Percentiles rank a stretch among this genome's conserved stretches.
Conservation (phyloP, 2,329 filamentous ascomycete genomes). For the Albifimbria verrucaria region DNA sequence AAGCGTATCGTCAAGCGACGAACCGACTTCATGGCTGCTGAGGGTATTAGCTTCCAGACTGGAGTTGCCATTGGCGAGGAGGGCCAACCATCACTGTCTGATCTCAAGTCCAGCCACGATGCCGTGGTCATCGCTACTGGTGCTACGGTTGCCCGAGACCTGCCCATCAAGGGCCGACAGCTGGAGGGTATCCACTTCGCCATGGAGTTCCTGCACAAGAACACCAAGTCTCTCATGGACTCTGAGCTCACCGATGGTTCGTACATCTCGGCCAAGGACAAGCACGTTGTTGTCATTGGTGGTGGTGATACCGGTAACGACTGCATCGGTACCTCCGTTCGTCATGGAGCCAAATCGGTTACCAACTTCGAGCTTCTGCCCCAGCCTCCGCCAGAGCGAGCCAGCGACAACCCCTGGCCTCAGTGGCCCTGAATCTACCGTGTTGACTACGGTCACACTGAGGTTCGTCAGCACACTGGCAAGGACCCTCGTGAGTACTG, state of each 20-base stretch:
- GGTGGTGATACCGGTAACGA: constrained; percentile 98
- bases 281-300: constrained; percentile 94
- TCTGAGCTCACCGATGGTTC: constrained; percentile 78
- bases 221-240: constrained; percentile 96
- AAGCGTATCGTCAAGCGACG: constrained; percentile 95
- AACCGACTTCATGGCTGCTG: constrained; percentile 89
- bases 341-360: constrained; percentile 92
- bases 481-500: constrained; percentile 96
- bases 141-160: constrained; percentile 87
- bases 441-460: constrained; percentile 95
- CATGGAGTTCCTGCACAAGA: constrained; percentile 96
- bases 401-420: constrained; percentile 93
- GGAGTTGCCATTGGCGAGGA: constrained; percentile 75
- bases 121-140: constrained; percentile 90
- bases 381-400: constrained; percentile 86
- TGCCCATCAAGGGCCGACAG: constrained; percentile 85
- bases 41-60: constrained; percentile 81
- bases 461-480: constrained; percentile 94
- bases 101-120: constrained; percentile 71
- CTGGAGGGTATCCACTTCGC: constrained; percentile 90
- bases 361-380: constrained; percentile 96
- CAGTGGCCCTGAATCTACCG: constrained; percentile 98
- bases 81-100: constrained; percentile 57
- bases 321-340: constrained; percentile 94
- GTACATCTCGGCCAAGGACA: constrained; percentile 93